Evolutionary conservation across 768 basidiomycete species (phyloP), one percentile per base, ranked within the genome.

Genomic region (Asterophora lycoperdoides): DNA sequence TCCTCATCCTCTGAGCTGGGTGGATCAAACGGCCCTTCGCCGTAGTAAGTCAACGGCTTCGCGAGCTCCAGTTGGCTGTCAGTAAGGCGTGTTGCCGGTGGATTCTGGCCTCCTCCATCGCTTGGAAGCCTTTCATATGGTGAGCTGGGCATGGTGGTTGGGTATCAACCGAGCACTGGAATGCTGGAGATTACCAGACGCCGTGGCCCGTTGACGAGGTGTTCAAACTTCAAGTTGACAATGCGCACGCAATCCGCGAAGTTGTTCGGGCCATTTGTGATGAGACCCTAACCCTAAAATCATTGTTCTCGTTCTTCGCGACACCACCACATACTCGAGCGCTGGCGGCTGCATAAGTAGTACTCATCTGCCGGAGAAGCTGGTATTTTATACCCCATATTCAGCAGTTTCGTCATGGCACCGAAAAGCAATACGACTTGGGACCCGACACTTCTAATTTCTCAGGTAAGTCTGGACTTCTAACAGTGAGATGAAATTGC

Each of bases 391-490:
- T 14, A 4, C 19, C 20, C 35, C 15, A 15, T 26, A 14, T 11
- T n/a, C 18, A 34, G 26, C 13, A 17, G 35, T 7, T 18, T 18
- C 37, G 37, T 14, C 29, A 56, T 72, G 72, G 62, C 68, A 46
- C 74, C 73, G 52, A 61, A 64, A 57, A 68, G 68, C 49, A 65
- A 68, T 42, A 66, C 73, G 23, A 86, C 82, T 54, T 96, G 93
- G 94, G 94, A 97, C 64, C 93, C 94, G 15, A 69, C 90, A 3
- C 69, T 95, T 49, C 78, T 96, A 41, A 74, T 93, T 56, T 92
- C 90, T 50, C 93, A 96, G 75, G 93, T 81, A 48, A 49, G 74
- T 1, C 26, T 64, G 17, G 29, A 13, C 20, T 40, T 14, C 34
- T 30, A 3, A 1, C 8, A 13, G 5, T 41, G 18, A 30, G 46